Evolutionary conservation across 176 grass and related monocot species (phyloP).

Genomic region (Cymbopogon citratus): DNA sequence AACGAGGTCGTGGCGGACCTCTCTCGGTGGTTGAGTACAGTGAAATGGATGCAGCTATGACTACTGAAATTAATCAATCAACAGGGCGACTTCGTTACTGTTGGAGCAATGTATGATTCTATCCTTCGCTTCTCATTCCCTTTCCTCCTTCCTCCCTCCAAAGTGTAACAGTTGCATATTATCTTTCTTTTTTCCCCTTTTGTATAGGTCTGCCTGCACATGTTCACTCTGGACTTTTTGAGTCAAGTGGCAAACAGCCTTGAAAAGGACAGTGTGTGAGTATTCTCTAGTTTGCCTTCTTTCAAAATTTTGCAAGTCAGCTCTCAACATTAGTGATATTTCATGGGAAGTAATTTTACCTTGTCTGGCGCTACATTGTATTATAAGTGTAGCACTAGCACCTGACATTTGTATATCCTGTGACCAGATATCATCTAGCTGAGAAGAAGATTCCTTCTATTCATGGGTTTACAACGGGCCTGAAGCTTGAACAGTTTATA

Average conservation of each 20-base stretch:
- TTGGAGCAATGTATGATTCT: slow-evolving; percentile 92
- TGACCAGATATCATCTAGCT: slow-evolving; percentile 79
- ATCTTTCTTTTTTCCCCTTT: neutral
- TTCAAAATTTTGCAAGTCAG: neutral
- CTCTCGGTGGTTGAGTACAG: slow-evolving; percentile 84
- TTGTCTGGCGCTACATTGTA: neutral
- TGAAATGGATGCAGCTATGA: slow-evolving; percentile 91
- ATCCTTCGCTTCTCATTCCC: neutral
- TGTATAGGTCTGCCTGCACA: slow-evolving; percentile 73
- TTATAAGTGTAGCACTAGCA: neutral
- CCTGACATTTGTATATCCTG: slow-evolving; percentile 14
- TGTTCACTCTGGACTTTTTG: slow-evolving; percentile 90
- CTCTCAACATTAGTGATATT: neutral
- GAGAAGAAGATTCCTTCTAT: slow-evolving; percentile 97
- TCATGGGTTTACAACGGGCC: slow-evolving; percentile 63
- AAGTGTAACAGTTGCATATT: neutral
- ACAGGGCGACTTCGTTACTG: slow-evolving; percentile 95
- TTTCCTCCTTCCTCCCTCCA: neutral
- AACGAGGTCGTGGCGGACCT: slow-evolving; percentile 79
- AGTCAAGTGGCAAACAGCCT: slow-evolving; percentile 89
- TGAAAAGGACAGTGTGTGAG: slow-evolving; percentile 95
- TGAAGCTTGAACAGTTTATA: slow-evolving; percentile 94
- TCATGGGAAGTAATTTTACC: slow-evolving; percentile 1
- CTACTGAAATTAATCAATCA: slow-evolving; percentile 92
- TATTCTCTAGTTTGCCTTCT: slow-evolving; percentile 16